phyloP scores from a whole-genome alignment of 2,329 filamentous ascomycete species.

The Nothophaeocryptopus gaeumannii region DNA sequence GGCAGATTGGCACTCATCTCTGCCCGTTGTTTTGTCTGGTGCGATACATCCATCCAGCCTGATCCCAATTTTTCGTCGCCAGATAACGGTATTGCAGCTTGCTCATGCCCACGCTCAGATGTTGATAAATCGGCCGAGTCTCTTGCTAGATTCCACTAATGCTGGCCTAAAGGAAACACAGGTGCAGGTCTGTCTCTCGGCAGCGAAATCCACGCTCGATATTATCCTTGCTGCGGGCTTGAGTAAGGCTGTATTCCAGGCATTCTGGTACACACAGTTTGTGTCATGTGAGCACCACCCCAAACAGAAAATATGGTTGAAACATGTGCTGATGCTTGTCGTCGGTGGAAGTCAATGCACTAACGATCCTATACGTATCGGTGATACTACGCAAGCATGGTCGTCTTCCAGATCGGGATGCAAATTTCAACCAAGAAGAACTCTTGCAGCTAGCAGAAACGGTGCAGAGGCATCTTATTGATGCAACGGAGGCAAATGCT shows the following conservation, averaged over 20 bases:
- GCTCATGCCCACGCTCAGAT: constrained; percentile 57
- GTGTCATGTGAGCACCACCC: constrained; percentile 33
- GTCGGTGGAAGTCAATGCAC: constrained; percentile 32
- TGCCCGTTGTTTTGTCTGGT: constrained; percentile 46
- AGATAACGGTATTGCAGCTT: constrained; percentile 54
- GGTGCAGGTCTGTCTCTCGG: constrained; percentile 47
- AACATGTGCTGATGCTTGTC: too few species aligned
- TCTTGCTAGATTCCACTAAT: constrained; percentile 43
- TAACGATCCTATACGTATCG: constrained; percentile 55
- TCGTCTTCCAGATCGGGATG: constrained; percentile 18
- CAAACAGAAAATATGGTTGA: too few species aligned
- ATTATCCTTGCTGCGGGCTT: constrained; percentile 39
- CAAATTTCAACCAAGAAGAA: constrained; percentile 22
- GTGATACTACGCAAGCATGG: constrained; percentile 45
- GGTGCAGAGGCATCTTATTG: constrained; percentile 47
- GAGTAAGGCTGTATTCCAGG: constrained; percentile 43
- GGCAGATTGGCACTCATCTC: constrained; percentile 45
- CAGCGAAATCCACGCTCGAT: constrained; percentile 47
- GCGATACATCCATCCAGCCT: constrained; percentile 44
- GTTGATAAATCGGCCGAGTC: constrained; percentile 52
- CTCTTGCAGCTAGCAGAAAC: constrained; percentile 46
- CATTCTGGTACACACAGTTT: constrained; percentile 49
- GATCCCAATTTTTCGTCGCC: constrained; percentile 52
- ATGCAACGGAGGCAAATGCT: constrained; percentile 40
- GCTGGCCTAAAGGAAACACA: constrained; percentile 33